These are phyloP conservation scores for Aspergillus ibericus DNA, from an alignment of 2,329 filamentous ascomycete species.

Conservation along the genomic window DNA sequence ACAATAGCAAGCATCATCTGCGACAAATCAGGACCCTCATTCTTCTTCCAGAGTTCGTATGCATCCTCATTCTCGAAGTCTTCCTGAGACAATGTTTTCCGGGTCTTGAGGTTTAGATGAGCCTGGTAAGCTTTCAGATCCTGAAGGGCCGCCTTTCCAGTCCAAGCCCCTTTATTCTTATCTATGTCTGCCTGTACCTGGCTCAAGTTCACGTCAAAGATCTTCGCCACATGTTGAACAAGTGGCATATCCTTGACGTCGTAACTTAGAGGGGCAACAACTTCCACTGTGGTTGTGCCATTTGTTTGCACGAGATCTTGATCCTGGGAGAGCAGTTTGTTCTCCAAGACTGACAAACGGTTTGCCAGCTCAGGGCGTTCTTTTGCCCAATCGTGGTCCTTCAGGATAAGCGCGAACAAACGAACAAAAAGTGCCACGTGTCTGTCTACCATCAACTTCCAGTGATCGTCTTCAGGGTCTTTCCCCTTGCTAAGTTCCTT, in stretches of 20 bases:
- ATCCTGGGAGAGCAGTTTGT: conserved; percentile 89
- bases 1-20: conserved; percentile 93
- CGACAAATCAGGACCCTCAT: conserved; percentile 82
- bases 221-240: conserved; percentile 80
- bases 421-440: conserved; percentile 94
- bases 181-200: conserved; percentile 88
- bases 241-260: conserved; percentile 97
- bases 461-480: conserved; percentile 75
- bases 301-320: conserved; percentile 73
- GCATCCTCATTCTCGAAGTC: conserved; percentile 91
- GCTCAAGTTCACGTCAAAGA: conserved; percentile 77
- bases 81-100: conserved; percentile 72
- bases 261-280: conserved; percentile 78
- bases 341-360: conserved; percentile 79
- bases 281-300: conserved; percentile 70
- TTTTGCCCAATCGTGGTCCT: conserved; percentile 79
- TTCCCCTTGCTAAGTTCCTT: conserved; percentile 83
- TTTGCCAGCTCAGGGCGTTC: conserved; percentile 82
- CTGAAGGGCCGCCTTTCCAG: conserved; percentile 82
- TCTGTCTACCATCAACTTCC: conserved; percentile 88
- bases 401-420: conserved; percentile 75
- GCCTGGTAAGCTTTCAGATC: conserved; percentile 94
- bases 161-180: conserved; percentile 77
- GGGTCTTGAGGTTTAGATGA: conserved; percentile 76
- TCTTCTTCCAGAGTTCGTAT: conserved; percentile 86